Evolutionary conservation across 2,329 filamentous ascomycete genomes (phyloP).

Genomic region (Botrytis tulipae): DNA sequence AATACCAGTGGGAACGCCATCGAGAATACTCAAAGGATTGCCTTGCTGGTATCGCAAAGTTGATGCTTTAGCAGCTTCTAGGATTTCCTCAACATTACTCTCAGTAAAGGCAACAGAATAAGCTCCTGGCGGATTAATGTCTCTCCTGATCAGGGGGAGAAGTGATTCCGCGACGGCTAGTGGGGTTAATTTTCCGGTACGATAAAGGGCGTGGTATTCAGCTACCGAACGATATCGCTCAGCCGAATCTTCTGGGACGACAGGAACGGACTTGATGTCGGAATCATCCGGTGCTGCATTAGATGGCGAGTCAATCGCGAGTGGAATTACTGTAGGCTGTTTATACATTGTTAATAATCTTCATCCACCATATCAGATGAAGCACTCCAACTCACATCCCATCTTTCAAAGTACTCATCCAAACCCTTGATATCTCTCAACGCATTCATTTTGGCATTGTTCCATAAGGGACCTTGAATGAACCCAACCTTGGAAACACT

Average conservation of each 20-base stretch:
- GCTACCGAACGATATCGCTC: conserved; percentile 65
- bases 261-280: conserved; percentile 44
- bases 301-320: conserved; percentile 37
- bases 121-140: conserved; percentile 51
- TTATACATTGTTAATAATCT: conserved; percentile 9
- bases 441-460: conserved; percentile 58
- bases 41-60: conserved; percentile 69
- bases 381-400: conserved; percentile 45
- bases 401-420: conserved; percentile 45
- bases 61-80: conserved; percentile 69
- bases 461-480: conserved; percentile 66
- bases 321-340: conserved; percentile 57
- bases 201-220: conserved; percentile 77
- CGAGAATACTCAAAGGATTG: conserved; percentile 64
- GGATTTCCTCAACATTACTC: conserved; percentile 59
- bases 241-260: conserved; percentile 43
- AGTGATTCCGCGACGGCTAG: conserved; percentile 68
- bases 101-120: conserved; percentile 75
- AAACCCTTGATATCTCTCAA: conserved; percentile 50
- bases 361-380: neutral
- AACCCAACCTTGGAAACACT: conserved; percentile 57
- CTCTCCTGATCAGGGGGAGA: conserved; percentile 66
- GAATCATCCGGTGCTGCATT: conserved; percentile 38
- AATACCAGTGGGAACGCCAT: conserved; percentile 79
- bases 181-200: conserved; percentile 67